Conservation (phyloP, 208 protist genomes). For the Porcisia deanei region DNA sequence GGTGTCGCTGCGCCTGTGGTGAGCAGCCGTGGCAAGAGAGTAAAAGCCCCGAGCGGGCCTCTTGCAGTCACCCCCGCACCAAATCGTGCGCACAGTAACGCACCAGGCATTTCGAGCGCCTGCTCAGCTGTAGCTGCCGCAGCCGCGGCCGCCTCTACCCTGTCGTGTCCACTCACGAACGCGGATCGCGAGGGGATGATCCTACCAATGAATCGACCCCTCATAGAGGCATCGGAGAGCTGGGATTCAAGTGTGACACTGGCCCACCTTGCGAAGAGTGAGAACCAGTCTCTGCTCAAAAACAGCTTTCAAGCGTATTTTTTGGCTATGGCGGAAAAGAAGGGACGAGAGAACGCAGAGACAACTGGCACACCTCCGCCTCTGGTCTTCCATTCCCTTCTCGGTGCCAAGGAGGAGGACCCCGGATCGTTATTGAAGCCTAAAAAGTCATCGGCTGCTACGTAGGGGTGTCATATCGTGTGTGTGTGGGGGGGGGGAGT, state of each 20-base stretch:
- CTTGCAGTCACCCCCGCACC: background rate
- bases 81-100: background rate
- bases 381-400: conserved; percentile 18
- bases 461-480: background rate
- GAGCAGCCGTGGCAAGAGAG: background rate
- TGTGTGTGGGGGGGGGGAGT: too few relatives aligned
- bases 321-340: conserved; percentile 12
- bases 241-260: conserved; percentile 2
- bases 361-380: background rate
- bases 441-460: conserved; percentile 11
- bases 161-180: conserved; percentile 23
- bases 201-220: conserved; percentile 8
- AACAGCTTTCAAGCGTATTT: conserved; percentile 21
- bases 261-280: conserved; percentile 8
- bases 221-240: conserved; percentile 15
- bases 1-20: conserved; percentile 2
- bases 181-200: conserved; percentile 23
- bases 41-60: background rate
- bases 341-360: conserved; percentile 6
- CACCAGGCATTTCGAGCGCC: conserved; percentile 1
- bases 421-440: background rate
- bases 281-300: conserved; percentile 7
- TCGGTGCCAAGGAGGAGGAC: conserved; percentile 22
- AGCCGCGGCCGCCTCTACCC: conserved; percentile 2
- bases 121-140: background rate